phyloP scores from a whole-genome alignment of 306 rosid species.

The Inga leiocalycina region DNA sequence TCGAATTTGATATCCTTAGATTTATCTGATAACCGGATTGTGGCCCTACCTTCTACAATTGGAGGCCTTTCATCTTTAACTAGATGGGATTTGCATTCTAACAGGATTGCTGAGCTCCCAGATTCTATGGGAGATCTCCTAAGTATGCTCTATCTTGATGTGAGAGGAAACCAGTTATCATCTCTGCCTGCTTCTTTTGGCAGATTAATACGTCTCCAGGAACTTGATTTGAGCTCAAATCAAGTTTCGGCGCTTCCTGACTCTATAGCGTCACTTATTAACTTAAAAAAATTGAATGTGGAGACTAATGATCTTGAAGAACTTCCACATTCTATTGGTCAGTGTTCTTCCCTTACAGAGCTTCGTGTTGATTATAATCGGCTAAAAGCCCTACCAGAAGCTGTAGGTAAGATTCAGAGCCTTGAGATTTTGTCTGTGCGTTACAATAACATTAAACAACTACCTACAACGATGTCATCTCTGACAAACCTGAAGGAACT shows the following conservation, averaged over 20 bases:
- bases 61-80: constrained; percentile 76
- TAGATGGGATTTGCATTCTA: constrained; percentile 77
- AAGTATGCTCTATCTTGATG: constrained; percentile 61
- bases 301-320: constrained; percentile 89
- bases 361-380: constrained; percentile 73
- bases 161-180: constrained; percentile 63
- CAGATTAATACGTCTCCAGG: constrained; percentile 67
- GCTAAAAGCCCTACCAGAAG: constrained; percentile 90
- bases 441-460: constrained; percentile 76
- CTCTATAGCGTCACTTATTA: constrained; percentile 66
- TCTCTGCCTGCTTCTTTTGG: constrained; percentile 71
- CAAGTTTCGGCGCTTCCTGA: constrained; percentile 66
- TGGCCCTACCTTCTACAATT: constrained; percentile 66
- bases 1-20: constrained; percentile 73
- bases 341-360: constrained; percentile 71
- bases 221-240: constrained; percentile 85
- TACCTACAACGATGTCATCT: constrained; percentile 88
- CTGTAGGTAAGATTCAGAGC: constrained; percentile 80
- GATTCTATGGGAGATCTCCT: constrained; percentile 68
- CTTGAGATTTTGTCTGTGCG: constrained; percentile 74
- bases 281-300: constrained; percentile 64
- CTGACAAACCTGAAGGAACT: constrained; percentile 75
- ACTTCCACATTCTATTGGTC: constrained; percentile 76
- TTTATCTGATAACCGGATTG: constrained; percentile 78
- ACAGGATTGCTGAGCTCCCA: constrained; percentile 65